Evolutionary conservation across 2,329 filamentous ascomycete genomes (phyloP), one percentile per base, ranked within the genome.

Genomic region (Ophiognomonia clavigignenti-juglandacearum): DNA sequence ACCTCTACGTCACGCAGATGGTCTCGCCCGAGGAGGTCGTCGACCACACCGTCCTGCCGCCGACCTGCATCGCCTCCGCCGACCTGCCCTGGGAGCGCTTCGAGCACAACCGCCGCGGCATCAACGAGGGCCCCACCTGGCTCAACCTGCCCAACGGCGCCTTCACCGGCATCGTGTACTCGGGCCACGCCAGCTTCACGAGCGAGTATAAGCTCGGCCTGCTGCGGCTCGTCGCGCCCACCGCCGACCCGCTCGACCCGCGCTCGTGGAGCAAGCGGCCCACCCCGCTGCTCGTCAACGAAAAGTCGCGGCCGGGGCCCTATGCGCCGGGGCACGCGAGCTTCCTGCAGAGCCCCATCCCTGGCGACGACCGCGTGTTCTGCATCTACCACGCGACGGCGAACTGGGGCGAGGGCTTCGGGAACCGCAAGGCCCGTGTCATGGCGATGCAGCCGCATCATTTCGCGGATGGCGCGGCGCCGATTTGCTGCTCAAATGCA

Each of bases 101-200:
- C 3, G 54, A 56, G 23, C 43, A 47, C 20, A 52, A 51, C 1
- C 43, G 45, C 7, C 54, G 54, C 4, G 54, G 54, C 27, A 51
- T 56, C 31, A 56, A 56, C 26, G 54, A 56, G 43, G 54, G 54
- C 3, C 54, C 54, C 5, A 54, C 54, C 11, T 56, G 54, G 54
- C 46, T 56, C 18, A 43, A 48, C 45, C 37, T 51, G 32, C 31
- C 53, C 45, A 47, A 51, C 39, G 45, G 44, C 20, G 48, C 51
- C 3, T 56, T 56, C 32, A 39, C 50, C 14, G 54, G 54, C 16
- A 56, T 56, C 22, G 54, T 56, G 3, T 56, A 52, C 35, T 56
- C 54, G 11, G 54, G 50, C 31, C 53, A 56, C 20, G 54, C 53
- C 8, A 54, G 53, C 43, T 56, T 53, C 53, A 56, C 54, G 19